These are phyloP conservation scores for Conticribra guillardii DNA, from an alignment of 108 stramenopile species.

Conservation along the genomic window DNA sequence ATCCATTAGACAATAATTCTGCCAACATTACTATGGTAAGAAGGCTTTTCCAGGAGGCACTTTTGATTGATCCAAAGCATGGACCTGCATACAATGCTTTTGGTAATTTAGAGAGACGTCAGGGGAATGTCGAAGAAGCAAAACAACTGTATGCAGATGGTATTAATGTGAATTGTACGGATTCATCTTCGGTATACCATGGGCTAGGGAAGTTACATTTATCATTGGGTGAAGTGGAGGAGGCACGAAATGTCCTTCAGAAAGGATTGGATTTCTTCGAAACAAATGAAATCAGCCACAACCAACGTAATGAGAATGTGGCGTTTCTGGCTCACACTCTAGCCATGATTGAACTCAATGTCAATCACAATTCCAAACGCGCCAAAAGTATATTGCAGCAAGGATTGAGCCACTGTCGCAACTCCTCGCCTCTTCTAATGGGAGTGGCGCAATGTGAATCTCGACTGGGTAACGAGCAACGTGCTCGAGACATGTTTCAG, in stretches of 20 bases:
- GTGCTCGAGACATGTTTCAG: conserved; percentile 72
- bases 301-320: conserved; percentile 53
- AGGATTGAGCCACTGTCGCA: conserved; percentile 68
- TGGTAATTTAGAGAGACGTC: conserved; percentile 66
- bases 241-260: conserved; percentile 60
- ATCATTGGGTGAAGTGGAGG: conserved; percentile 72
- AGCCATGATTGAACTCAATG: conserved; percentile 82
- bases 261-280: conserved; percentile 60
- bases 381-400: conserved; percentile 68
- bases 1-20: conserved; percentile 40
- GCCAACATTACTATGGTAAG: conserved; percentile 57
- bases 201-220: conserved; percentile 83
- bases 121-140: conserved; percentile 63
- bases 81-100: conserved; percentile 86
- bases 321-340: conserved; percentile 83
- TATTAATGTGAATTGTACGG: conserved; percentile 68
- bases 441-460: conserved; percentile 83
- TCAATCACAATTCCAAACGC: conserved; percentile 53
- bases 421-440: conserved; percentile 72
- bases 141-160: conserved; percentile 75
- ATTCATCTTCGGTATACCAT: conserved; percentile 82
- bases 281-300: conserved; percentile 37
- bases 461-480: conserved; percentile 71
- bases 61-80: conserved; percentile 79
- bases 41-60: conserved; percentile 77